phyloP scores from a whole-genome alignment of 192 early-diverging fungal species.

The Entomortierella beljakovae region DNA sequence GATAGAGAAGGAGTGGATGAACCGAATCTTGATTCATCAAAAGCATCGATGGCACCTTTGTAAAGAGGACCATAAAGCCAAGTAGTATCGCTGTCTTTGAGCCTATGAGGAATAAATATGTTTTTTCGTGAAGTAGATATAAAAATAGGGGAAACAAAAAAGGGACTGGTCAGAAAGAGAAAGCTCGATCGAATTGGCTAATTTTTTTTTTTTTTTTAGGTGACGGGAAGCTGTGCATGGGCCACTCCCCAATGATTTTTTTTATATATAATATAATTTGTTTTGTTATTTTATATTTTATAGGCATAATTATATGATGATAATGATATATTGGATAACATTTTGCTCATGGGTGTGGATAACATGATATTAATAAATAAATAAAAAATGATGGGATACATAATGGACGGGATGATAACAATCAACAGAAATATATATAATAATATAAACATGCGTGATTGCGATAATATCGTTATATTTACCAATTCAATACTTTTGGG shows the following conservation, averaged over 20 bases:
- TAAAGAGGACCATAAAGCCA: constrained; percentile 78
- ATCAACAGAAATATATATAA: no score
- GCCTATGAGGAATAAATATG: constrained; percentile 54
- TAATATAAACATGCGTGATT: background rate
- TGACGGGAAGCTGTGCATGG: no score
- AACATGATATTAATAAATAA: no score
- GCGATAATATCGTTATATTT: constrained; percentile 24
- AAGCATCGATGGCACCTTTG: constrained; percentile 59
- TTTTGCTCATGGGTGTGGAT: no score
- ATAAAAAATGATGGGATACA: no score
- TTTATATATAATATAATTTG: background rate
- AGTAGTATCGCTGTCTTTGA: constrained; percentile 76
- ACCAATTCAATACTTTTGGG: constrained; percentile 68
- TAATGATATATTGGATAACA: no score
- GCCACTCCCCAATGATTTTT: background rate
- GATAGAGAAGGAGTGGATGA: constrained; percentile 8
- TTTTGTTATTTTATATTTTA: no score
- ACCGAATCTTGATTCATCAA: constrained; percentile 23
- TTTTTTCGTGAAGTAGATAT: background rate
- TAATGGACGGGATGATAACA: no score
- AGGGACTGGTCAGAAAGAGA: background rate
- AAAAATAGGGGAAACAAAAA: background rate
- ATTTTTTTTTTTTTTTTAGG: no score
- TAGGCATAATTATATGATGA: no score
- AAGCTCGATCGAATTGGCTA: no score